These are phyloP conservation scores for Lasiodiplodia citricola DNA, from an alignment of 2,329 filamentous ascomycete species.

Conservation along the genomic window DNA sequence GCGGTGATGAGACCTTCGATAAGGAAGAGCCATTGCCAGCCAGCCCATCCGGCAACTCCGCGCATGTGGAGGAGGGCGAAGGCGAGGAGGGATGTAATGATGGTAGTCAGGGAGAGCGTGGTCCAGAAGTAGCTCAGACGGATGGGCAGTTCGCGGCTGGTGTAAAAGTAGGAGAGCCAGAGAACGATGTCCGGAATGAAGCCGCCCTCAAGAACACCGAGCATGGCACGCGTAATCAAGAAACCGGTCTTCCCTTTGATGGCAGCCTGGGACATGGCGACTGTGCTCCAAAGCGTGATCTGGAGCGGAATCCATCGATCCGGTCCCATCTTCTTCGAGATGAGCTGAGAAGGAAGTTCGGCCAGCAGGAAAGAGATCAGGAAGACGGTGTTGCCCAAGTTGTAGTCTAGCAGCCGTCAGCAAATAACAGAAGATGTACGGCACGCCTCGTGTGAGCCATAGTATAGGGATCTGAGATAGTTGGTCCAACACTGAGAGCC, in stretches of 20 bases:
- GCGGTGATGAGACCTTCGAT: constrained; percentile 63
- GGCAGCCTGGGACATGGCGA: constrained; percentile 44
- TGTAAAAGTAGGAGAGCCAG: constrained; percentile 50
- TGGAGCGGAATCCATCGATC: constrained; percentile 49
- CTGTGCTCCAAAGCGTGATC: constrained; percentile 31
- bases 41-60: constrained; percentile 47
- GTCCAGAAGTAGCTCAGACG: constrained; percentile 53
- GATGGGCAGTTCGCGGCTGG: constrained; percentile 48
- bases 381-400: constrained; percentile 34
- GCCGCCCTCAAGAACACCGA: constrained; percentile 47
- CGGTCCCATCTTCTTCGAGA: constrained; percentile 59
- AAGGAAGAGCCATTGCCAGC: constrained; percentile 60
- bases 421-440: not conserved
- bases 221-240: constrained; percentile 46
- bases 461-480: not conserved
- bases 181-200: constrained; percentile 46
- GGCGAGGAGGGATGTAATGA: constrained; percentile 46
- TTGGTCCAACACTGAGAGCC: not conserved
- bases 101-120: constrained; percentile 43
- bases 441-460: not conserved
- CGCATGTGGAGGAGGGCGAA: constrained; percentile 50
- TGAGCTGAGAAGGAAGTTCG: constrained; percentile 56
- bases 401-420: constrained; percentile 22
- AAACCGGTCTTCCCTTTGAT: constrained; percentile 42
- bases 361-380: constrained; percentile 53